Base-by-base conservation (phyloP, 495 filamentous ascomycete species). In the Xanthoparmelia taractica region DNA sequence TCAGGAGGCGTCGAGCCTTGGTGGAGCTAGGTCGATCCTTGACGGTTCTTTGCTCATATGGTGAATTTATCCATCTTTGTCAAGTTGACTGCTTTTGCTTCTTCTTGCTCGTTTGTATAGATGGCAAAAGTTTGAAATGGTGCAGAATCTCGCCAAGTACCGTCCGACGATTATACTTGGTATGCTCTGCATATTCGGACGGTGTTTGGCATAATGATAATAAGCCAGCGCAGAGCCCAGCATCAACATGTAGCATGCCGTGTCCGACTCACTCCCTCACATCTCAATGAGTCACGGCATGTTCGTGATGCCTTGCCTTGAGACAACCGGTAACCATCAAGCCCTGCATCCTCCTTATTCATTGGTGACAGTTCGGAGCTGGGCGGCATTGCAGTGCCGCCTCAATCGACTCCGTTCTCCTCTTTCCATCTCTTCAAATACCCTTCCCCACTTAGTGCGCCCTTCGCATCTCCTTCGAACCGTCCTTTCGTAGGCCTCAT, bases 391-490 rank as follows among this genome's bases (percentile, higher is more conserved):
- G 17, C 25, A 4, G n/a, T 15, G 18, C n/a, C 33, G 20, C 2
- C 34, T 63, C 61, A 89, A 67, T 84, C 82, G 33, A 80, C 70
- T 0, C 84, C 87, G 70, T 89, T 89, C 73, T 86, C 84, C 1
- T 65, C 67, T 78, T 91, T 91, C 88, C 88, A 91, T 65, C 76
- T 72, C 57, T 79, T 68, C 52, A 91, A 72, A 73, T 89, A 91
- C 41, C 73, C 60, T 67, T 76, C 71, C 13, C 85, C 85, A 67
- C 80, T 83, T 60, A 83, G 70, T 7, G 81, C 80, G 8, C 83
- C 82, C 64, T 76, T 65, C 27, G 70, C 50, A 56, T 76, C 77
- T n/a, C 74, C 73, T 48, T 75, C 71, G 69, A 82, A 84, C 54
- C 77, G 70, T 27, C 84, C 85, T 63, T 68, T 75, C 33, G 69